Evolutionary conservation across 768 basidiomycete species (phyloP), one percentile per base, ranked within the genome.

Genomic region (Termitomyces sp.): DNA sequence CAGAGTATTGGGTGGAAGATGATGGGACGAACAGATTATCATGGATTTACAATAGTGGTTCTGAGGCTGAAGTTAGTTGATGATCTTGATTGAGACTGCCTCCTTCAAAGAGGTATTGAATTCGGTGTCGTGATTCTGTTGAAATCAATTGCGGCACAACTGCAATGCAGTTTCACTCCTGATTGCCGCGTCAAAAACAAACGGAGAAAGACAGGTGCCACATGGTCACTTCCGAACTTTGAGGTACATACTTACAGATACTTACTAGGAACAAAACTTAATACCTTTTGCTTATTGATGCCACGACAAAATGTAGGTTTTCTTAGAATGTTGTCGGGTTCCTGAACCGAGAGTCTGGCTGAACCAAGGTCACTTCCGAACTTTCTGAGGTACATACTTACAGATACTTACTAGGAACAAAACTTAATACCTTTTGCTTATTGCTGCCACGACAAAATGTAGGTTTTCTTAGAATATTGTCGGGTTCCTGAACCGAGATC

Each of bases 1-100:
- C 7, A 60, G 12, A 63, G 51, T 42, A 55, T 58, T 3, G 67
- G 67, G 13, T 65, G 63, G 60, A 56, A 53, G 24, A 7, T 52
- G 39, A 59, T 49, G 1, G 51, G 62, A 16, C 46, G 42, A 45
- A 60, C 32, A 13, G 8, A 46, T 28, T 67, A 61, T 61, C 57
- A 60, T 45, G 60, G 60, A 22, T 51, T 61, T 8, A 15, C 28
- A 22, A 39, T 67, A 36, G 11, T 24, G 1, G 58, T 63, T n/a
- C 39, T 67, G 45, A 51, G 55, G 49, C 50, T 36, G 28, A 22
- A 55, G 28, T 45, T 60, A 22, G 28, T 28, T 0, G 3, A 7
- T 15, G 20, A 44, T 24, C 8, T 28, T 28, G 9, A 42, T 52
- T 45, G 40, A 45, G 32, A 4, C 22, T 16, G 11, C 18, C 8